Base-by-base conservation (phyloP, 306 rosid genomes). In the Spatholobus suberectus region DNA sequence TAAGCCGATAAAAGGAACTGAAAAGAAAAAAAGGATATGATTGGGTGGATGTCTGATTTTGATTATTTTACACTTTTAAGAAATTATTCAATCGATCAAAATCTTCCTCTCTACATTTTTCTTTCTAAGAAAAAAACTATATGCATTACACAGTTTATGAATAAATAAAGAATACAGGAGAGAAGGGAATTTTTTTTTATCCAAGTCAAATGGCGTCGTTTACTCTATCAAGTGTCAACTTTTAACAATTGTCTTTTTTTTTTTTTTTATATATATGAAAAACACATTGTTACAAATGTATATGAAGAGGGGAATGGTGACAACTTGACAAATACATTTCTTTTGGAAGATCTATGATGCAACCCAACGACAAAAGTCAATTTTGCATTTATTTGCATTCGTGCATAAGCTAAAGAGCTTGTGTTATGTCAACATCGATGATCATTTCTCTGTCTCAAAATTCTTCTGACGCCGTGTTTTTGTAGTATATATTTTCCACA, bases 261-360 rank as follows among this genome's bases (percentile, higher is more conserved):
- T 5, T 2, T 12, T 59, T 5, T 59, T 61, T 1, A 21, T 55
- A n/a, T n/a, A n/a, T n/a, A n/a, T n/a, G 38, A 26, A 17, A 23
- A 23, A 4, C 23, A 24, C 44, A 4, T 27, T n/a, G 46, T 49
- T 54, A 51, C 18, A 3, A 52, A 32, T 10, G 18, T 15, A 41
- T 1, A 1, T 8, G 79, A 21, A 75, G 38, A 21, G 15, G 15
- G 15, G 20, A 27, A 59, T n/a, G 34, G 21, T 27, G 72, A 61
- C 59, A 76, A 26, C 27, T 18, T 17, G 72, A 76, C 18, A 26
- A 27, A 14, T 43, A 21, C 27, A 3, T 61, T 41, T 41, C 20
- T 17, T 75, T 76, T 24, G 59, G 59, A 76, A 43, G 44, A 76
- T 41, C 34, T 14, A n/a, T 76, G 72, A 76, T 59, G 55, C 44